Base-by-base conservation (phyloP, 2,329 filamentous ascomycete genomes). In the Dissoconium aciculare region DNA sequence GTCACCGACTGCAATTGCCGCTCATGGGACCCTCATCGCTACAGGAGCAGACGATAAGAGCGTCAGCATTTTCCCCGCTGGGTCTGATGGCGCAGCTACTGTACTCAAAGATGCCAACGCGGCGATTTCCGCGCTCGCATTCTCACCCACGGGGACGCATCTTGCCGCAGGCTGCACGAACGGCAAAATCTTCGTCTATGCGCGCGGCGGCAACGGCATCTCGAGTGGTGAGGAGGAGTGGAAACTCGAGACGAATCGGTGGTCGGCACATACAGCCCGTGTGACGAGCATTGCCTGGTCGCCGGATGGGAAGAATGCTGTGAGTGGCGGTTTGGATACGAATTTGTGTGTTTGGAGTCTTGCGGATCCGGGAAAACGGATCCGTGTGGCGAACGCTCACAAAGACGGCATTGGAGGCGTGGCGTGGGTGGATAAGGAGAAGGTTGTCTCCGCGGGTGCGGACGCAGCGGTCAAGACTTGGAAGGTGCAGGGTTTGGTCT, bases 371-470 rank as follows among this genome's bases (percentile, higher is more conserved):
- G 84, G 82, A 2, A 80, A 80, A 56, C 70, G 87, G 43, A 70
- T 91, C 43, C 87, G 89, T 62, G 77, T 74, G 10, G 59, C 74
- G 13, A 92, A 93, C 50, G 84, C 87, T 29, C 89, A 98, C 60
- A 94, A 94, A 60, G 89, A 95, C 50, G 89, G 89, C 6, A 84
- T 95, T 11, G 83, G 78, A 43, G 87, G 81, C 11, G 78, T 95
- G 11, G 69, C 69, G 9, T 98, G 87, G 84, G 66, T 81, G 10
- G 67, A 66, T 15, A 71, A 68, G 5, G 35, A 32, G 4, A 81
- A 70, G 58, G 66, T 95, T 29, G 74, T 80, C 6, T 91, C 78
- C 44, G 72, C 73, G 4, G 89, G 89, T 27, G 80, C 76, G 8
- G 89, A 98, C 66, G 87, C 82, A 17, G 77, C 81, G 1, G 69